phyloP scores from a whole-genome alignment of 2,329 filamentous ascomycete genomes.

The Pseudogymnoascus destructans region DNA sequence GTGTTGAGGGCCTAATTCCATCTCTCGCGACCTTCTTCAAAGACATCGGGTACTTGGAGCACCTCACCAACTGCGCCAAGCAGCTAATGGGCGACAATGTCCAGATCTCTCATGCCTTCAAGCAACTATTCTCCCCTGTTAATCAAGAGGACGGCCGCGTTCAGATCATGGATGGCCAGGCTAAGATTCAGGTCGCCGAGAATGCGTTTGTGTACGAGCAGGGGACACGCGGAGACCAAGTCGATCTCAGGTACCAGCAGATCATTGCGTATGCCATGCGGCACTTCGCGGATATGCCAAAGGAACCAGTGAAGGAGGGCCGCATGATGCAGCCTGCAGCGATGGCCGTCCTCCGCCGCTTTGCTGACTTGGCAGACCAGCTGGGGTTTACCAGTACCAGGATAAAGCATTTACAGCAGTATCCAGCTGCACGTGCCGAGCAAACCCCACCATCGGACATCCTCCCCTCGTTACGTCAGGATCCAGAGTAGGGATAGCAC shows the following conservation, averaged over 20 bases:
- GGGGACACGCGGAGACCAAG: neutral
- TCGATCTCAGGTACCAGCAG: conserved; percentile 6
- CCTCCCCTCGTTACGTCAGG: conserved; percentile 13
- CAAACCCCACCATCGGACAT: neutral
- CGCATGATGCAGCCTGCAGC: neutral
- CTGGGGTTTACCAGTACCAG: conserved; percentile 7
- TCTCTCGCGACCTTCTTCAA: neutral
- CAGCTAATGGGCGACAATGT: conserved; percentile 8
- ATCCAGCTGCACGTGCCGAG: conserved; percentile 2
- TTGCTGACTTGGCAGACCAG: conserved; percentile 9
- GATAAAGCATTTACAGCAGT: conserved; percentile 11
- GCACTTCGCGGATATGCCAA: conserved; percentile 9
- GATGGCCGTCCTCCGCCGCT: neutral
- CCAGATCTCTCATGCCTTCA: neutral
- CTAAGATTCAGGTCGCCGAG: conserved; percentile 7
- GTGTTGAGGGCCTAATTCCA: neutral
- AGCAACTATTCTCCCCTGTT: neutral
- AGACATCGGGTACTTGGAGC: neutral
- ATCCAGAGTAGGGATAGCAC: neutral
- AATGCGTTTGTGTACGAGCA: neutral
- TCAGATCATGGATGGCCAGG: neutral
- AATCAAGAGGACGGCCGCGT: neutral
- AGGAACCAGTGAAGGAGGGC: conserved; percentile 7
- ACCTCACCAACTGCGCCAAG: neutral
- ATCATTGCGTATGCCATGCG: conserved; percentile 10